A percentile compares a stretch with the other conserved stretches of the same genome.
Conservation (phyloP, 768 basidiomycete species). For the Mycena chlorophos region DNA sequence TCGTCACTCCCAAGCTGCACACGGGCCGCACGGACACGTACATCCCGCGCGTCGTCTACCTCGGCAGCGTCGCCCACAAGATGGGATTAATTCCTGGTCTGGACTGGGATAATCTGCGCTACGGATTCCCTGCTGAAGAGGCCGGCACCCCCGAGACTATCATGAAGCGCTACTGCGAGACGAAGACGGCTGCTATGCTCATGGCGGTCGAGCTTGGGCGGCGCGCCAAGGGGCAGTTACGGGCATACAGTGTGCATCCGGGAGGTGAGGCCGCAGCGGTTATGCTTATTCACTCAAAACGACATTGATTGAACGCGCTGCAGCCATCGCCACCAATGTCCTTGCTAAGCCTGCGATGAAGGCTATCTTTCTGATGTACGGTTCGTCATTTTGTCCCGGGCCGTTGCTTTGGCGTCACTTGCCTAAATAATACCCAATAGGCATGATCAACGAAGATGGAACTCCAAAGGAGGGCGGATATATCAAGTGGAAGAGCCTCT, state of each 20-base stretch:
- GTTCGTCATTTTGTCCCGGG: background rate
- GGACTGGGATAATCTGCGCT: conserved; percentile 11
- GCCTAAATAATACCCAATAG: background rate
- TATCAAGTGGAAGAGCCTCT: conserved; percentile 13
- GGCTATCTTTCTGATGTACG: background rate
- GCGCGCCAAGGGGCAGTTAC: conserved; percentile 6
- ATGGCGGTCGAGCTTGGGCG: conserved; percentile 10
- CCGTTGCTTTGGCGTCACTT: background rate
- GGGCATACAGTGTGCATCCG: conserved; percentile 12
- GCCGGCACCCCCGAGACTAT: background rate
- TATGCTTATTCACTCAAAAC: background rate
- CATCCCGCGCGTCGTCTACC: conserved; percentile 15
- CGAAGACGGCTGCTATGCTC: conserved; percentile 17
- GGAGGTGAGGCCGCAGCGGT: conserved; percentile 6
- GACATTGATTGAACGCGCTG: background rate
- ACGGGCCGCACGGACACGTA: background rate
- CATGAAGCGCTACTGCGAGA: conserved; percentile 5
- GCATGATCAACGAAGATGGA: conserved; percentile 12
- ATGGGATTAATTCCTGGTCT: conserved; percentile 9
- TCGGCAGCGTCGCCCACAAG: conserved; percentile 11
- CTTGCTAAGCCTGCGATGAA: conserved; percentile 5
- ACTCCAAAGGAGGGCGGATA: conserved; percentile 1
- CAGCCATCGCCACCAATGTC: conserved; percentile 13
- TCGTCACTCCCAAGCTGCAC: conserved; percentile 9
- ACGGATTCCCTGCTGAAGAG: background rate